Percentiles rank a stretch among this genome's conserved stretches.
These are phyloP conservation scores for Beauveria brongniartii DNA, from an alignment of 2,329 filamentous ascomycete genomes.

Conservation along the genomic window DNA sequence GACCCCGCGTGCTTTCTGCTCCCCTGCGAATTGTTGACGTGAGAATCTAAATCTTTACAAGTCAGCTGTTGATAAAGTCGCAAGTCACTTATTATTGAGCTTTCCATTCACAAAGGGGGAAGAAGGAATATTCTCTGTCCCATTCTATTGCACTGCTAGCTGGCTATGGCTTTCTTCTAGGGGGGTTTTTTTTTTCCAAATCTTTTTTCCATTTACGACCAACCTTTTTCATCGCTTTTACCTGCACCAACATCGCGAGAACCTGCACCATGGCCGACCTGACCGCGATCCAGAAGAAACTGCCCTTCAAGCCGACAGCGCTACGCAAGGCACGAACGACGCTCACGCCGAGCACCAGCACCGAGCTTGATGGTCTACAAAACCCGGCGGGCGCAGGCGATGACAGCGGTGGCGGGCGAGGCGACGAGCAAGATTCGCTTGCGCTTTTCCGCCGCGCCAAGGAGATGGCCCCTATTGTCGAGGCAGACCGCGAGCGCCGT, in stretches of 20 bases:
- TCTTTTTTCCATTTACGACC: constrained; percentile 9
- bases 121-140: neutral
- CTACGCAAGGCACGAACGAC: constrained; percentile 24
- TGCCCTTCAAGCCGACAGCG: constrained; percentile 43
- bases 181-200: neutral
- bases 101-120: neutral
- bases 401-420: neutral
- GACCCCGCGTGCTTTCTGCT: neutral
- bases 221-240: neutral
- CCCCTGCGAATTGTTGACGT: neutral
- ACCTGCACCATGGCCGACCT: constrained; percentile 24
- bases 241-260: neutral
- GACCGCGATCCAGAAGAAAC: constrained; percentile 28
- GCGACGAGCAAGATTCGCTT: constrained; percentile 27
- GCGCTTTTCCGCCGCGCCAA: constrained; percentile 43
- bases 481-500: constrained; percentile 32
- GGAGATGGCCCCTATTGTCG: constrained; percentile 38
- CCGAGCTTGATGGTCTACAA: constrained; percentile 12
- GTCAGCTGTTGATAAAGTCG: neutral
- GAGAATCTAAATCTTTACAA: neutral
- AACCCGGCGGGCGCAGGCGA: neutral
- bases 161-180: neutral
- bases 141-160: neutral
- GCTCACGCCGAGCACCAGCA: constrained; percentile 15
- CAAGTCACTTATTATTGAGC: neutral